Evolutionary conservation across 228 moss, liverwort and hornwort genomes (phyloP).

Genomic region (Sphagnum fallax): DNA sequence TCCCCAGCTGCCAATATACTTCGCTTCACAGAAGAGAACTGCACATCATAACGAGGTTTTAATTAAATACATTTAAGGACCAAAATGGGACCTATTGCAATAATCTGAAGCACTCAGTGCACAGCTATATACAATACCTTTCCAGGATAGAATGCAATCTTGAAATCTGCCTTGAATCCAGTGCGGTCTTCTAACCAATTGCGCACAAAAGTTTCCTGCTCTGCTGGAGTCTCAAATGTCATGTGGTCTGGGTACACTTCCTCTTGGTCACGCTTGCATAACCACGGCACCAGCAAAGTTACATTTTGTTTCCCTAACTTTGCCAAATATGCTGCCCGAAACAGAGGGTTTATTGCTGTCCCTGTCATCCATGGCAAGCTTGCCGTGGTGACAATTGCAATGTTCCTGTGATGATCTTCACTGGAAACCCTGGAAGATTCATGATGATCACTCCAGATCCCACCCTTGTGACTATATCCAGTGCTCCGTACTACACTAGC

Average conservation of each 20-base stretch:
- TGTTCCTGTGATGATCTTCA: constrained; percentile 52
- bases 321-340: constrained; percentile 92
- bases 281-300: constrained; percentile 93
- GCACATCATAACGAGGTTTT: constrained; percentile 8
- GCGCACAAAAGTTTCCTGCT: constrained; percentile 84
- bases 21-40: constrained; percentile 85
- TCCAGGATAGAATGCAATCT: constrained; percentile 97
- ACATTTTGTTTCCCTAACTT: constrained; percentile 88
- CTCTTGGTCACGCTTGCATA: constrained; percentile 84
- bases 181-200: constrained; percentile 93
- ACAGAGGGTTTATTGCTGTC: constrained; percentile 94
- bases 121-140: constrained; percentile 36
- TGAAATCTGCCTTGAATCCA: constrained; percentile 92
- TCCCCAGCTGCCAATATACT: constrained; percentile 93
- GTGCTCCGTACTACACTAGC: constrained; percentile 99
- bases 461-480: constrained; percentile 93
- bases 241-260: constrained; percentile 86
- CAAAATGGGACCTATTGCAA: neutral
- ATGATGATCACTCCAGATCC: constrained; percentile 71
- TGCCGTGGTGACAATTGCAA: constrained; percentile 95
- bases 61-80: neutral
- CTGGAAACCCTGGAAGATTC: constrained; percentile 32
- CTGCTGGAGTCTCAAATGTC: constrained; percentile 88
- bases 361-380: constrained; percentile 99
- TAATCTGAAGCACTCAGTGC: neutral